Conservation (phyloP, 192 early-diverging fungal species). For the Entophlyctis luteolus region DNA sequence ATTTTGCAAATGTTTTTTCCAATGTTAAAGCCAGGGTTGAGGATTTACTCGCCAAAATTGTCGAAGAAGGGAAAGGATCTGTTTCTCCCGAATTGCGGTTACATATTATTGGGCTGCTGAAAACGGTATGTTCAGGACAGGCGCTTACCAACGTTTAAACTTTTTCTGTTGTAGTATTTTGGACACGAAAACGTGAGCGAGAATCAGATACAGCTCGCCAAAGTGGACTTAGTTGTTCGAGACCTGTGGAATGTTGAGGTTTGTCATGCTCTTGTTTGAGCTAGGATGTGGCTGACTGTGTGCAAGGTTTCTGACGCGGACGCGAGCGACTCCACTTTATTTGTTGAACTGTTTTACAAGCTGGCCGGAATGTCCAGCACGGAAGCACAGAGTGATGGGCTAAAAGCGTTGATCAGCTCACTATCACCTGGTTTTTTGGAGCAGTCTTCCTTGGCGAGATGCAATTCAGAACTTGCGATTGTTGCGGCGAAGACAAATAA, state of each 20-base stretch:
- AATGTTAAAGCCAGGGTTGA: neutral
- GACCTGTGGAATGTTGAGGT: slow-evolving; percentile 31
- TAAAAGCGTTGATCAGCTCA: neutral
- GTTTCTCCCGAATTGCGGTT: slow-evolving; percentile 16
- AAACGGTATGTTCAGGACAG: slow-evolving; percentile 5
- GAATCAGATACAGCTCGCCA: slow-evolving; percentile 22
- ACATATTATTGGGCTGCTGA: slow-evolving; percentile 16
- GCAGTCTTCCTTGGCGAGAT: neutral
- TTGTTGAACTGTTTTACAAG: slow-evolving; percentile 11
- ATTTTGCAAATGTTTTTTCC: neutral
- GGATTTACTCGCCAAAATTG: neutral
- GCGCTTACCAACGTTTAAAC: neutral
- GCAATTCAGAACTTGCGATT: neutral
- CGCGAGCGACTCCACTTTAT: neutral
- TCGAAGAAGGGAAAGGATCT: neutral
- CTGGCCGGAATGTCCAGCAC: neutral
- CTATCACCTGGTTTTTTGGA: slow-evolving; percentile 1
- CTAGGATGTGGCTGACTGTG: neutral
- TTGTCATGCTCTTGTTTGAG: neutral
- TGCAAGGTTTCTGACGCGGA: neutral
- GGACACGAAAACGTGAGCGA: slow-evolving; percentile 12
- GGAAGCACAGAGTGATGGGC: neutral
- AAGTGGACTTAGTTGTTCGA: slow-evolving; percentile 20
- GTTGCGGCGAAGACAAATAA: neutral
- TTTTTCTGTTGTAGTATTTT: slow-evolving; percentile 19